Evolutionary conservation across 345 rosid genomes (phyloP), one percentile per base, ranked within the genome.

Genomic region (Cardiospermum halicacabum): DNA sequence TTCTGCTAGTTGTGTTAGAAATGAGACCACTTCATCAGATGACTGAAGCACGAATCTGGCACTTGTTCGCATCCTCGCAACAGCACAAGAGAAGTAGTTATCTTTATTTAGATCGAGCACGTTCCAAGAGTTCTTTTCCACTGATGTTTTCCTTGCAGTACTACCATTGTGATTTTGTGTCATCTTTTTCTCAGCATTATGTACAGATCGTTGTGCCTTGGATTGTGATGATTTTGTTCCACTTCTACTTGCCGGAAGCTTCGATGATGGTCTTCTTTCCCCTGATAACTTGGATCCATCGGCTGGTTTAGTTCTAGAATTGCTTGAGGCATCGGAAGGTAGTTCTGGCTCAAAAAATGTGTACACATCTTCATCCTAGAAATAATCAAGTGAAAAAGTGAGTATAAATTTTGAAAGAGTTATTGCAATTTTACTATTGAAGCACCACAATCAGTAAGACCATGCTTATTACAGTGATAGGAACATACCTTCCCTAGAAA

Each of bases 21-120:
- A 89, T 45, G 88, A 57, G 18, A 89, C 93, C 0, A 89, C 96
- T 16, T 91, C 92, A 22, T 91, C 96, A 0, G 99, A 85, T 5
- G 99, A 87, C 16, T 69, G 75, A 53, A 91, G 81, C 49, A 73
- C 58, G 62, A 87, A 95, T 11, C 99, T 83, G 53, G 99, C 99
- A 66, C 51, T 83, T 12, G 99, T 86, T 1, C 94, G 89, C 5
- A 80, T 76, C 61, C 99, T 83, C 13, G 96, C 96, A 3, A 95
- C 99, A 0, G 99, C 80, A 40, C 97, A 89, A 10, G 99, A 95
- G 82, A 95, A 95, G 77, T 95, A 95, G 72, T 95, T 91, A 55
- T 91, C 97, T 56, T 89, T 92, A 72, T 89, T 95, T 66, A 95
- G 97, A 78, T 95, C 99, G 43, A 95, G 99, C 72, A 95, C 97